phyloP scores from a whole-genome alignment of 1,139 yeast species.

The Taphrina betulina region DNA sequence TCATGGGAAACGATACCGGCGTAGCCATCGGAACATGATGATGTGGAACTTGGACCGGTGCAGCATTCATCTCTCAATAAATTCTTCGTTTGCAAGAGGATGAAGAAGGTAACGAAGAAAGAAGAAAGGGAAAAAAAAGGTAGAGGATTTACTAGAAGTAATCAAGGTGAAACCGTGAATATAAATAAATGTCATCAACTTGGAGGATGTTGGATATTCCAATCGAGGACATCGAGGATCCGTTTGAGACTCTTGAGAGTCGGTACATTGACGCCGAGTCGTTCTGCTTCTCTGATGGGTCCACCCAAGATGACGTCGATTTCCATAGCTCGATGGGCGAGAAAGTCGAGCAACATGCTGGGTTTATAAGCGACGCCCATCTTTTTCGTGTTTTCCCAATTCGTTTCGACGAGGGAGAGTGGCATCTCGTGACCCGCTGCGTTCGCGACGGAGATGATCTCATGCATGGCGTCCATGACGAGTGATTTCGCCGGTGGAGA shows the following conservation, averaged over 20 bases:
- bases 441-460: slow-evolving; percentile 60
- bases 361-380: slow-evolving; percentile 65
- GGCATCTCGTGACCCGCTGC: slow-evolving; percentile 57
- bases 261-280: slow-evolving; percentile 58
- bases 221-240: slow-evolving; percentile 2
- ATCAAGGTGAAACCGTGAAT: background rate
- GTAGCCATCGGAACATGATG: no score
- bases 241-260: slow-evolving; percentile 53
- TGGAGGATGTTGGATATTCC: slow-evolving; percentile 9
- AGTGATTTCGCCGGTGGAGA: slow-evolving; percentile 39
- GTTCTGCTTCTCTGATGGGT: slow-evolving; percentile 59
- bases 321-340: slow-evolving; percentile 68
- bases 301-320: slow-evolving; percentile 69
- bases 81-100: no score
- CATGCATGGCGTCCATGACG: slow-evolving; percentile 64
- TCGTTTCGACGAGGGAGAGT: slow-evolving; percentile 50
- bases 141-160: no score
- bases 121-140: no score
- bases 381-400: slow-evolving; percentile 49
- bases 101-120: no score
- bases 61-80: no score
- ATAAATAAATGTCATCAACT: background rate
- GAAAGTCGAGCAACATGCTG: slow-evolving; percentile 68
- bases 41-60: no score
- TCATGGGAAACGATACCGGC: no score